Percentiles rank a stretch among this genome's conserved stretches.
These are phyloP conservation scores for Fonsecaea pugnacius DNA, from an alignment of 2,329 filamentous ascomycete genomes.

Conservation along the genomic window DNA sequence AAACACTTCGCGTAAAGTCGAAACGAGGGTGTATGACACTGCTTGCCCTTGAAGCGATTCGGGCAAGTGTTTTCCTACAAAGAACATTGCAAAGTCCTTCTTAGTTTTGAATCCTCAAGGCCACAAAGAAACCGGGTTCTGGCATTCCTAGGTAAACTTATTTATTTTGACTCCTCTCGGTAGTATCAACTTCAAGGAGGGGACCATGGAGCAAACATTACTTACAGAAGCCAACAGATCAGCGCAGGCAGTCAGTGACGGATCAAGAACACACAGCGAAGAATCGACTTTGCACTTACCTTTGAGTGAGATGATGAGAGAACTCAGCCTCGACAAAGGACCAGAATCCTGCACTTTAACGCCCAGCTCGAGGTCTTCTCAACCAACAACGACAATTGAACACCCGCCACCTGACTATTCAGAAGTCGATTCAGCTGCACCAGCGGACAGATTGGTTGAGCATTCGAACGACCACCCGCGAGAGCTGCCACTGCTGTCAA, in stretches of 20 bases:
- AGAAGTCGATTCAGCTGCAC: constrained; percentile 12
- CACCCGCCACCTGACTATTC: constrained; percentile 5
- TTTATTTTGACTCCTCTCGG: constrained; percentile 8
- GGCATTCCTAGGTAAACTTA: constrained; percentile 1
- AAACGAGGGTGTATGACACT: neutral
- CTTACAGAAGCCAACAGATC: constrained; percentile 6
- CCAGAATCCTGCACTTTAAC: constrained; percentile 11
- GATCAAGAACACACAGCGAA: constrained; percentile 5
- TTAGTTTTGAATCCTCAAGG: neutral
- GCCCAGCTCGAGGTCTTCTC: constrained; percentile 15
- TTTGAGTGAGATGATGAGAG: constrained; percentile 8
- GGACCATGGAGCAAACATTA: constrained; percentile 6
- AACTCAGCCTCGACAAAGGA: neutral
- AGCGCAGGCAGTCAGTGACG: constrained; percentile 2
- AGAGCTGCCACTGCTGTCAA: constrained; percentile 5
- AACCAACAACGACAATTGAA: constrained; percentile 8
- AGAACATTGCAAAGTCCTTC: no score
- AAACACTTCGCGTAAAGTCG: neutral
- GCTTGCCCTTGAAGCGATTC: neutral
- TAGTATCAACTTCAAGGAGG: constrained; percentile 13
- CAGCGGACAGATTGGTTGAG: constrained; percentile 10
- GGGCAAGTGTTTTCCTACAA: neutral
- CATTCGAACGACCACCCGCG: constrained; percentile 5
- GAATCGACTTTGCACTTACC: neutral
- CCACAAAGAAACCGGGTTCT: constrained; percentile 2